These are phyloP conservation scores for Beauveria brongniartii DNA, from an alignment of 2,329 filamentous ascomycete genomes.

Conservation along the genomic window DNA sequence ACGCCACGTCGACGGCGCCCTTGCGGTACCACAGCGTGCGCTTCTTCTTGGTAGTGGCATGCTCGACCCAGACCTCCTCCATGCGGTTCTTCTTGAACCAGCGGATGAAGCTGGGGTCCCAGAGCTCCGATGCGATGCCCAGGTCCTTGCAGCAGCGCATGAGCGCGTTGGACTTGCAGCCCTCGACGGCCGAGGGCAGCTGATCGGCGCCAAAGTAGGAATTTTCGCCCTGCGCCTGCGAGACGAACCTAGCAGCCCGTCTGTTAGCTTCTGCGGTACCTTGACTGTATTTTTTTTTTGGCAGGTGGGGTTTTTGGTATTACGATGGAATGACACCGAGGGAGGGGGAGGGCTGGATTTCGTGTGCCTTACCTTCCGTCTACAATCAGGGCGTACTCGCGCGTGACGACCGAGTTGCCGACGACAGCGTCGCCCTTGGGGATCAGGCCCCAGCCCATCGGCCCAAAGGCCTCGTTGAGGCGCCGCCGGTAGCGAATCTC, in stretches of 20 bases:
- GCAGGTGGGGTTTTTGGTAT: too few species aligned
- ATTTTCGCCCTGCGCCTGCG: constrained; percentile 88
- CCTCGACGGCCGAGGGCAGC: constrained; percentile 90
- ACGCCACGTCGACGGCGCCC: constrained; percentile 60
- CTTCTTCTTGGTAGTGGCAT: constrained; percentile 78
- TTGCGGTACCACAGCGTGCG: constrained; percentile 81
- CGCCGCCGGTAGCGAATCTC: constrained; percentile 97
- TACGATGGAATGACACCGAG: neutral
- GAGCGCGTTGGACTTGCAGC: constrained; percentile 93
- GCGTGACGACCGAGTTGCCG: constrained; percentile 70
- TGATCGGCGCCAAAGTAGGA: constrained; percentile 84
- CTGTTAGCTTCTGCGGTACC: too few species aligned
- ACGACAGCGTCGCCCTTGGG: constrained; percentile 80
- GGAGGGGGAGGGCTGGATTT: neutral
- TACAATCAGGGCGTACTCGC: constrained; percentile 87
- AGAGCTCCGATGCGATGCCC: constrained; percentile 88
- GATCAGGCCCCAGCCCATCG: constrained; percentile 90
- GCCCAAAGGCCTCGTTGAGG: constrained; percentile 84
- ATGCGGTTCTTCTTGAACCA: constrained; percentile 68
- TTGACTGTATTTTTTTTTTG: too few species aligned
- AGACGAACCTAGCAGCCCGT: constrained; percentile 60
- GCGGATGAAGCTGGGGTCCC: constrained; percentile 88
- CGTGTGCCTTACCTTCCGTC: constrained; percentile 64
- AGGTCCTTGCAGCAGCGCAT: constrained; percentile 99
- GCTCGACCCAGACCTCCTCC: constrained; percentile 84